Evolutionary conservation across 2,329 filamentous ascomycete genomes (phyloP), one percentile per base, ranked within the genome.

Genomic region (Chrysosporium keratinophilum): DNA sequence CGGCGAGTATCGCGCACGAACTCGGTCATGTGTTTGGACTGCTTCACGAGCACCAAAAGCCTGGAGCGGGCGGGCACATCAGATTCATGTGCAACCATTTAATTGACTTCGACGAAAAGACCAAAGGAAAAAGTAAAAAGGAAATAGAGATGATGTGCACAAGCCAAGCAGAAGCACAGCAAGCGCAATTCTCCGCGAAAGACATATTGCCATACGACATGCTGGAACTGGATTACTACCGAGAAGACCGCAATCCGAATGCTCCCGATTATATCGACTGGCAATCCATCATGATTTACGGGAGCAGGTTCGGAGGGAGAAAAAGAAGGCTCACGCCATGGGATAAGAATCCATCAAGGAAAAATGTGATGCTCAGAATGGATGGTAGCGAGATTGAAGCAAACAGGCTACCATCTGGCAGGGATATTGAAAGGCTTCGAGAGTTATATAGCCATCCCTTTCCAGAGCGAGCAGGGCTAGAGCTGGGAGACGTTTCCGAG

Each of bases 11-110:
- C 40, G 50, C 33, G 2, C 50, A 44, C 23, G 50, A 52, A 33
- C 37, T 52, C 15, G 50, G 50, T 5, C 41, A 52, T 31, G 37
- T 35, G 9, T 39, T 50, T 50, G 48, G 48, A 3, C 20, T 50
- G 14, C 10, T 33, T 34, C 48, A 50, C 37, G 48, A 50, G 20
- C 50, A 52, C 28, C 50, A 52, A 28, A 41, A 42, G 33, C 40
- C 50, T 4, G 40, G 20, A 15, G 31, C 40, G 3, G 40, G 10
- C 9, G n/a, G 20, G 28, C 20, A 51, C 31, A 44, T 52, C 20
- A 10, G 17, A 31, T 37, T 46, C 50, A 46, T 23, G 2, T 37
- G 17, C 28, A n/a, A 40, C 15, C 37, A 46, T 31, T 41, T 53
- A 3, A 4, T 9, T 9, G 41, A 53, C 17, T 45, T 37, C 31